Evolutionary conservation across 768 basidiomycete genomes (phyloP).

Genomic region (Lenzites betulinus): DNA sequence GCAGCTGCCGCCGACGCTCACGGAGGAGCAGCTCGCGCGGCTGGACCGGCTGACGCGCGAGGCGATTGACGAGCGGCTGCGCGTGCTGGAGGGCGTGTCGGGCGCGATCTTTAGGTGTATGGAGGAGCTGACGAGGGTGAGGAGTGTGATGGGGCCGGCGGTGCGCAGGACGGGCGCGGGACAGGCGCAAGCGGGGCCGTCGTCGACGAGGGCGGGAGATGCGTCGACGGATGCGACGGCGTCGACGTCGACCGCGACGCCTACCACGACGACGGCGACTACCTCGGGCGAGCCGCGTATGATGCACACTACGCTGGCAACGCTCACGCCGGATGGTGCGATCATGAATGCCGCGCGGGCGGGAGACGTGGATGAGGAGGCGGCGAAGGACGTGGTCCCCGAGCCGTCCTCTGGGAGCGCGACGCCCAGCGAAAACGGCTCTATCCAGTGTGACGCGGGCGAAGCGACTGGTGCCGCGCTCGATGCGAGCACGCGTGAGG

Average conservation of each 20-base stretch:
- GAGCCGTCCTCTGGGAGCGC: not conserved
- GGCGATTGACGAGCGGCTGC: conserved; percentile 82
- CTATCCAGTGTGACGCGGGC: not conserved
- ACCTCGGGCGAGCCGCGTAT: not conserved
- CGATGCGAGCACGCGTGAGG: not conserved
- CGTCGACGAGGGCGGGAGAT: not conserved
- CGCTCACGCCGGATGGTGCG: no score
- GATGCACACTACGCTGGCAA: no score
- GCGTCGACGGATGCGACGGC: no score
- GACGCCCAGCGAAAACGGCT: not conserved
- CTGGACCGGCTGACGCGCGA: conserved; percentile 73
- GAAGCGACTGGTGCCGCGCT: not conserved
- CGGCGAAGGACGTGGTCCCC: not conserved
- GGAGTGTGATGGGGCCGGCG: conserved; percentile 63
- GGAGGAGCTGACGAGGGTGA: conserved; percentile 74
- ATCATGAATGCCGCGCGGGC: not conserved
- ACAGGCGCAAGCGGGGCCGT: not conserved
- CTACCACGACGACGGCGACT: no score
- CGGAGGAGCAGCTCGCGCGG: conserved; percentile 61
- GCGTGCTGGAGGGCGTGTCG: conserved; percentile 78
- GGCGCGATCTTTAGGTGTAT: conserved; percentile 70
- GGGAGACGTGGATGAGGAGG: not conserved
- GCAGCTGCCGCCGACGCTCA: conserved; percentile 47
- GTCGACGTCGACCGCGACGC: not conserved
- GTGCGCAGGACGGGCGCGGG: not conserved